Conservation (phyloP, 108 stramenopile genomes). For the Bacterosira constricta region DNA sequence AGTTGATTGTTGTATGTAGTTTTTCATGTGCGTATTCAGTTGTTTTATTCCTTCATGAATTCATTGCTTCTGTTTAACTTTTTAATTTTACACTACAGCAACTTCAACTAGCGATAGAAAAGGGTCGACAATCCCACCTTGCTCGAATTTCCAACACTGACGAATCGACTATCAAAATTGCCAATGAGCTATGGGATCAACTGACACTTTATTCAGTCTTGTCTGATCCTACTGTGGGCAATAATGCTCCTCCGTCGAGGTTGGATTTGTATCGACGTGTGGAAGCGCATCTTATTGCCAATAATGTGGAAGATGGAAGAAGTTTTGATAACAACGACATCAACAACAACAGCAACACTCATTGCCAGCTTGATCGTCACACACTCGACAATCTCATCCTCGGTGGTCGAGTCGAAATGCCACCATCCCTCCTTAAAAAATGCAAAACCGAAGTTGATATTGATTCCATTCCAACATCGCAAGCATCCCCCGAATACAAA, state of each 20-base stretch:
- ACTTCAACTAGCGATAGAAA: not conserved
- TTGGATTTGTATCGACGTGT: slow-evolving; percentile 29
- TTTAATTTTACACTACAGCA: too few species aligned
- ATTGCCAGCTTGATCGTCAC: not conserved
- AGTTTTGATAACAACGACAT: too few species aligned
- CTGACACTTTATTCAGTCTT: slow-evolving; percentile 7
- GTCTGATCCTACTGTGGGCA: slow-evolving; percentile 28
- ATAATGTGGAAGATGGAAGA: too few species aligned
- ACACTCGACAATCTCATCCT: slow-evolving; percentile 24
- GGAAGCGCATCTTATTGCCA: not conserved
- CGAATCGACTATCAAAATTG: not conserved
- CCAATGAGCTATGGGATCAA: slow-evolving; percentile 18
- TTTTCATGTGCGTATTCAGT: too few species aligned
- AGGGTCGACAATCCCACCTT: slow-evolving; percentile 16
- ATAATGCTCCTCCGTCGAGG: slow-evolving; percentile 29
- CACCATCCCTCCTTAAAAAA: not conserved
- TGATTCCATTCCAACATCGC: slow-evolving; percentile 10
- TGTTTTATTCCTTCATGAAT: too few species aligned
- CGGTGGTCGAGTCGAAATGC: slow-evolving; percentile 25
- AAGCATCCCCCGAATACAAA: slow-evolving; percentile 38
- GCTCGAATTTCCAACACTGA: not conserved
- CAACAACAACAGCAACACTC: too few species aligned
- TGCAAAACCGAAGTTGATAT: not conserved
- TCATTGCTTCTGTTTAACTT: too few species aligned
- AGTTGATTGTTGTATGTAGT: too few species aligned